Base-by-base conservation (phyloP, 2,329 filamentous ascomycete genomes). In the Leptographium lundbergii region DNA sequence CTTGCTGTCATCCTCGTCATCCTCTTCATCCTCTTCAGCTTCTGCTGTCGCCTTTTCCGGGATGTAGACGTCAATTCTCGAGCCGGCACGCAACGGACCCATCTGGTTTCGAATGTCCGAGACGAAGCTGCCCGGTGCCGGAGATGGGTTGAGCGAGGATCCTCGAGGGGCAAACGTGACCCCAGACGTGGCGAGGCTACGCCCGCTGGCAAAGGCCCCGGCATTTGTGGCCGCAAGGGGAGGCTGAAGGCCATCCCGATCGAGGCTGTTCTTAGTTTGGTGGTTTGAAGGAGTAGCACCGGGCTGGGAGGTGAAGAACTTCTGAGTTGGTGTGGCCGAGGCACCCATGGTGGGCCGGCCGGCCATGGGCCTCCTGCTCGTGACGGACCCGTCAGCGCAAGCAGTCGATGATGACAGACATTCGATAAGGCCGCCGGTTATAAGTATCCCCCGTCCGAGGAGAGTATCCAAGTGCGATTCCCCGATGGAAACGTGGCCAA, bases 71-170 rank as follows among this genome's bases (percentile, higher is more conserved):
- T 79, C 80, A 58, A 77, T 77, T 56, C 81, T 77, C 53, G 83
- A 81, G 32, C 83, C 83, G 55, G 81, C 79, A 58, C 88, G 81
- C 52, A 86, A 84, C 27, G 80, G 76, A 65, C 84, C 80, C 68
- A 87, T 80, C 69, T 83, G 81, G 67, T 85, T 89, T 67, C 88
- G 89, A 66, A 96, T 74, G 61, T 96, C 91, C 39, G 91, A 86
- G 67, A 86, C 95, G 77, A 96, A 96, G 75, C 90, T 96, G 51
- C 91, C 91, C 1, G 86, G 86, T 29, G 81, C 84, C 59, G 84
- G 79, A 42, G 85, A 84, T 17, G 87, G 82, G 62, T 85, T 86
- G 67, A 91, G 79, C 55, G 87, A 89, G 63, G 84, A 79, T 57
- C 81, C 82, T 57, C 88, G 82, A 22, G 85, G 81, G 55, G 79